Base-by-base conservation (phyloP, 2,329 filamentous ascomycete species). In the Alternaria conjuncta region DNA sequence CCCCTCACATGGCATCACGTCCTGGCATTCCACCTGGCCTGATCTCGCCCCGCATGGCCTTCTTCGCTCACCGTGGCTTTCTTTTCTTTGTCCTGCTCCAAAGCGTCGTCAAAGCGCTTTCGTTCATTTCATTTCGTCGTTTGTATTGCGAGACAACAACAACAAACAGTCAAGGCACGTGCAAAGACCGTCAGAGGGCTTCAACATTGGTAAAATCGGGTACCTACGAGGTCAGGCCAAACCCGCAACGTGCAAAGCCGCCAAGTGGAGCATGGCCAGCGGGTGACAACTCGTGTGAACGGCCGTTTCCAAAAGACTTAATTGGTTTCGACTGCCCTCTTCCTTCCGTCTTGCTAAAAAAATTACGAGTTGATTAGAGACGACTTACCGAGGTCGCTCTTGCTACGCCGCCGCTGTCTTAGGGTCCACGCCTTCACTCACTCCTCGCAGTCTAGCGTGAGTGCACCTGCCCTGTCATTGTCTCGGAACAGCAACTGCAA, bases 381-480 rank as follows among this genome's bases (percentile, higher is more conserved):
- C 30, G 36, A 41, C 15, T 41, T 41, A 10, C n/a, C n/a, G n/a
- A 41, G 36, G n/a, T 41, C 36, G 36, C 36, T 41, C 36, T 41
- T 41, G 36, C 36, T 43, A 13, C 57, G 46, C 62, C 56, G 44
- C 60, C 60, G 55, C 44, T 67, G 36, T 41, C 36, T 41, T 18
- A 41, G n/a, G 36, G 9, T 58, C 60, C 55, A 26, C 36, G 41
- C 58, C 45, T 47, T 50, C 56, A 32, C 47, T 46, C 32, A 43
- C 32, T 41, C 20, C 49, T 53, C 49, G 20, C 20, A 25, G 28
- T 30, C 30, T 53, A 53, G 20, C 28, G 47, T 32, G 47, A 7
- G 28, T 36, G 59, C 60, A 45, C 54, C 55, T 61, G 41, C 60
- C 46, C 21, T 43, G 23, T 28, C 25, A 13, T 43, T 45, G 23